Conservation (phyloP, 2,329 filamentous ascomycete species). For the Hymenoscyphus albidus region DNA sequence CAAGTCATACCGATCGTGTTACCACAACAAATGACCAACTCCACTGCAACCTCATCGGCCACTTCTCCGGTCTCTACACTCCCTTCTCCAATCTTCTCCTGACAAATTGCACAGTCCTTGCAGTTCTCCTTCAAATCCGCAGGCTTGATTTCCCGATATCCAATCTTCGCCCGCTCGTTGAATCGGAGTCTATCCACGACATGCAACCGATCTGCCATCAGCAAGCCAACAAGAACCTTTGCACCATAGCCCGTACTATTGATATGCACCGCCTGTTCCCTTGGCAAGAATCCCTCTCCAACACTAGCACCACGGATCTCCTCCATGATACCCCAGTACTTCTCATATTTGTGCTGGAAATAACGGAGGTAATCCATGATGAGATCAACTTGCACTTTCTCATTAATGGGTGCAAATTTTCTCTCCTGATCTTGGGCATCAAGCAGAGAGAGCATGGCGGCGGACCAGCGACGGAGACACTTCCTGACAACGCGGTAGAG, state of each 20-base stretch:
- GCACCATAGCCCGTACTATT: slow-evolving; percentile 22
- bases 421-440: neutral
- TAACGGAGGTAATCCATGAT: slow-evolving; percentile 17
- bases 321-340: slow-evolving; percentile 19
- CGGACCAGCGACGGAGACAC: slow-evolving; percentile 9
- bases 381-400: slow-evolving; percentile 13
- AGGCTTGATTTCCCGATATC: slow-evolving; percentile 13
- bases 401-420: slow-evolving; percentile 10
- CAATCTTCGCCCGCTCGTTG: slow-evolving; percentile 7
- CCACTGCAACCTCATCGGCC: slow-evolving; percentile 15
- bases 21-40: slow-evolving; percentile 25
- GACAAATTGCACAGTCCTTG: slow-evolving; percentile 24
- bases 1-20: slow-evolving; percentile 24
- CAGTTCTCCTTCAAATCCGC: slow-evolving; percentile 12
- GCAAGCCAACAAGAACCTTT: slow-evolving; percentile 24
- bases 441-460: neutral
- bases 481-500: slow-evolving; percentile 11
- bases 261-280: slow-evolving; percentile 14
- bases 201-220: slow-evolving; percentile 27
- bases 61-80: slow-evolving; percentile 10
- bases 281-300: neutral
- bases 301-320: neutral
- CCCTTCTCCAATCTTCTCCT: slow-evolving; percentile 15
- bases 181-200: slow-evolving; percentile 15
- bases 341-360: slow-evolving; percentile 19